phyloP scores from a whole-genome alignment of 192 early-diverging fungal genomes.

The Spizellomyces punctatus region DNA sequence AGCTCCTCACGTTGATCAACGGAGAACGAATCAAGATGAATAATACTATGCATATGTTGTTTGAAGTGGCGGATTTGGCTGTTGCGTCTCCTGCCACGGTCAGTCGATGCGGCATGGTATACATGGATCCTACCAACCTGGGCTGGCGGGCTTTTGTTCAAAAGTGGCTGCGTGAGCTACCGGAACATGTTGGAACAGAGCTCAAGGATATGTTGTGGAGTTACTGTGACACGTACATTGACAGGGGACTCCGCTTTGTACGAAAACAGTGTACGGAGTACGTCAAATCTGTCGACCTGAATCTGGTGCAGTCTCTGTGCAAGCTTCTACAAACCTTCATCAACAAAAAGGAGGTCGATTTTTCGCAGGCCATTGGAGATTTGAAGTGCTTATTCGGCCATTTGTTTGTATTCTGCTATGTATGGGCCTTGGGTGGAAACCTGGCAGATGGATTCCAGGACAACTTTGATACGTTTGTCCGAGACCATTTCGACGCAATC shows the following conservation, averaged over 20 bases:
- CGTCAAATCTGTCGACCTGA: conserved; percentile 55
- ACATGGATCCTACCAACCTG: conserved; percentile 60
- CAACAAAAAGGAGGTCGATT: conserved; percentile 48
- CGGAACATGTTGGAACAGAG: conserved; percentile 39
- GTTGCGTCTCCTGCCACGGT: conserved; percentile 68
- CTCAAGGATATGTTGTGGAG: conserved; percentile 42
- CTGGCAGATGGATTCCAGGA: conserved; percentile 62
- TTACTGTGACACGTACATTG: conserved; percentile 49
- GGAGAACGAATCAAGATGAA: conserved; percentile 67
- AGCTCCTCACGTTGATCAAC: conserved; percentile 64
- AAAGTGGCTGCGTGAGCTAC: conserved; percentile 49
- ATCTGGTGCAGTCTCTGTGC: conserved; percentile 54
- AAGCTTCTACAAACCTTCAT: conserved; percentile 54
- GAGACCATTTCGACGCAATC: conserved; percentile 49
- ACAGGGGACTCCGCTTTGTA: conserved; percentile 53
- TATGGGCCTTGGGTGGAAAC: conserved; percentile 62
- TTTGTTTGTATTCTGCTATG: conserved; percentile 61
- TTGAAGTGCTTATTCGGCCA: conserved; percentile 46
- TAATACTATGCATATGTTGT: conserved; percentile 64
- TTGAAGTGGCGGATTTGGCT: conserved; percentile 65
- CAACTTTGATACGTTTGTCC: conserved; percentile 56
- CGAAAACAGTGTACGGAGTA: conserved; percentile 57
- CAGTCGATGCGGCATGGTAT: conserved; percentile 63
- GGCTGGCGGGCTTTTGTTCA: conserved; percentile 56
- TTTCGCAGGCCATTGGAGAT: conserved; percentile 39